Evolutionary conservation across 805 yeast genomes (phyloP).

Genomic region (Wickerhamiella shivajii): DNA sequence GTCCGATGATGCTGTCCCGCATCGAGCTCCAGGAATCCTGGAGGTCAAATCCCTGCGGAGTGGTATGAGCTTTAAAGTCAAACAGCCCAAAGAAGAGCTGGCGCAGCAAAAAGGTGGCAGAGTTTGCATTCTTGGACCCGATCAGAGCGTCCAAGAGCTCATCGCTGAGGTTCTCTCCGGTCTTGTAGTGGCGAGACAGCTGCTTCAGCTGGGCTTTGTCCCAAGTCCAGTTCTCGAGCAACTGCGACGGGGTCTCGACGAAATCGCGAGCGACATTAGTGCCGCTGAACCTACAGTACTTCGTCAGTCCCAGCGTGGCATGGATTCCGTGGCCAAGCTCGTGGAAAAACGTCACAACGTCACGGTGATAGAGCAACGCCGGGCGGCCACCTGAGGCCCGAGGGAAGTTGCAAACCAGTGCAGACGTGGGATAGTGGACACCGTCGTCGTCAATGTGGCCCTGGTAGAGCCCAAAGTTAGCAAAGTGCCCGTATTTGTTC

Average conservation of each 20-base stretch:
- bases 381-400: constrained; percentile 58
- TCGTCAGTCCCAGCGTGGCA: constrained; percentile 52
- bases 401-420: constrained; percentile 73
- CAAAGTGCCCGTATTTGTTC: constrained; percentile 83
- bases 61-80: constrained; percentile 57
- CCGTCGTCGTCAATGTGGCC: constrained; percentile 6
- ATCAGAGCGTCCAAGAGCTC: constrained; percentile 43
- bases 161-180: constrained; percentile 43
- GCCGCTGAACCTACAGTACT: constrained; percentile 57
- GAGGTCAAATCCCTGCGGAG: constrained; percentile 33
- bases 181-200: constrained; percentile 50
- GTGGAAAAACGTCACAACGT: constrained; percentile 75
- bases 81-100: constrained; percentile 69
- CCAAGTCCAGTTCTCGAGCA: constrained; percentile 86
- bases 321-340: constrained; percentile 87
- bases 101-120: constrained; percentile 54
- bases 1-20: constrained; percentile 38
- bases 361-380: constrained; percentile 59
- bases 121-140: constrained; percentile 59
- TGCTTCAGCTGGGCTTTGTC: constrained; percentile 39
- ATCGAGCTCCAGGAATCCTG: constrained; percentile 47
- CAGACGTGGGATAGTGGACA: constrained; percentile 51
- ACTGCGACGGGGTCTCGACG: constrained; percentile 84
- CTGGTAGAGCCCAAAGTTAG: constrained; percentile 35
- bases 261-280: constrained; percentile 71